A percentile compares a stretch with the other conserved stretches of the same genome.
These are phyloP conservation scores for Vitis cinerea DNA, from an alignment of 164 flowering plant species.

Conservation along the genomic window DNA sequence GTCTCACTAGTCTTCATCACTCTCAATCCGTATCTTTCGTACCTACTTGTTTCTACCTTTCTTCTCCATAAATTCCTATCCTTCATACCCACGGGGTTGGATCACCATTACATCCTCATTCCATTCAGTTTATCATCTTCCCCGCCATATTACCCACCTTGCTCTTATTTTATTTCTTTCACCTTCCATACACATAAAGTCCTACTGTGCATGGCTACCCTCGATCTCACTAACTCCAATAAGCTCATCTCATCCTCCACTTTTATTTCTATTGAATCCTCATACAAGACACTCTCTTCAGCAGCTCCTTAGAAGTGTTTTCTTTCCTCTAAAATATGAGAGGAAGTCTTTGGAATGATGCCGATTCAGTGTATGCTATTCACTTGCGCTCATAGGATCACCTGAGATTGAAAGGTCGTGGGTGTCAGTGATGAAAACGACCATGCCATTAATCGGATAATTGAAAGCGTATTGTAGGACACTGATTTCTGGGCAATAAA, in stretches of 20 bases:
- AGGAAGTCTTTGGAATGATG: constrained; percentile 12
- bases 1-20: no score
- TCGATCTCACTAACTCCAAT: constrained; percentile 39
- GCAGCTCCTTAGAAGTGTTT: constrained; percentile 3
- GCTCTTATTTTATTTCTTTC: no score
- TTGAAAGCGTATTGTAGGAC: constrained; percentile 76
- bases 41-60: no score
- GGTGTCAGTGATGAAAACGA: constrained; percentile 98
- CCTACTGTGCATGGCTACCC: constrained; percentile 31
- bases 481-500: constrained; percentile 97
- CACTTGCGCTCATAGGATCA: constrained; percentile 61
- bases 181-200: no score
- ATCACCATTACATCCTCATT: no score
- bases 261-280: constrained; percentile 17
- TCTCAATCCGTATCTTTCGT: no score
- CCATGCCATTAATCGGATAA: constrained; percentile 97
- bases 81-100: no score
- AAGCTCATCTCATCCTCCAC: constrained; percentile 26
- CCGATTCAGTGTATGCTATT: constrained; percentile 29
- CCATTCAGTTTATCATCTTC: no score
- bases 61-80: no score
- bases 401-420: constrained; percentile 86
- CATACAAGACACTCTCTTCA: constrained; percentile 8
- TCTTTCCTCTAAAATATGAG: constrained; percentile 3
- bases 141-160: no score